These are phyloP conservation scores for Macadamia tetraphylla DNA, from an alignment of 164 flowering plant genomes.

Conservation along the genomic window DNA sequence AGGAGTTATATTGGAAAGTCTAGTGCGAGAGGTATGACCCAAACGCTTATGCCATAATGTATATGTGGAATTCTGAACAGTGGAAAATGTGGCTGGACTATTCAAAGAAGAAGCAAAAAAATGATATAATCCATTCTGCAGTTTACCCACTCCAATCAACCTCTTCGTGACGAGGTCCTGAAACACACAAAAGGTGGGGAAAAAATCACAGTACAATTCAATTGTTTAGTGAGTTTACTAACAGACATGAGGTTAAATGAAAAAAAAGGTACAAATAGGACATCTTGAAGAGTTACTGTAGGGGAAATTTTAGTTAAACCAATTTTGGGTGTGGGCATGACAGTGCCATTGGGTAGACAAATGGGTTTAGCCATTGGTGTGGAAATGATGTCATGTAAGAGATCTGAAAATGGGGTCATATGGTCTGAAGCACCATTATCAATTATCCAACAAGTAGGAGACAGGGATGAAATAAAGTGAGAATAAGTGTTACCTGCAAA, in stretches of 20 bases:
- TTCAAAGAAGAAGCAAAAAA: neutral
- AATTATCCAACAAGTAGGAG: no score
- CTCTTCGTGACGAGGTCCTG: slow-evolving; percentile 8
- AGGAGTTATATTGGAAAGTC: neutral
- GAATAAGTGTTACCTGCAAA: no score
- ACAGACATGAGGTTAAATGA: slow-evolving; percentile 5
- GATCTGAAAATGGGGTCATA: no score
- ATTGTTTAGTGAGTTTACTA: neutral
- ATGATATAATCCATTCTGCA: neutral
- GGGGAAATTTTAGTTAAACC: neutral
- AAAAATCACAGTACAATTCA: slow-evolving; percentile 11
- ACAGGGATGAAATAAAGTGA: no score
- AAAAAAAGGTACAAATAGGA: neutral
- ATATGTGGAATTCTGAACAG: neutral
- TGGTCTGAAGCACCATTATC: no score
- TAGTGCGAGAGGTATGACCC: no score
- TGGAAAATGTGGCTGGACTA: neutral
- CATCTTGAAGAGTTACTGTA: neutral
- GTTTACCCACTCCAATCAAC: slow-evolving; percentile 6
- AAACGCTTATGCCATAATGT: no score
- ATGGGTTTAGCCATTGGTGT: neutral
- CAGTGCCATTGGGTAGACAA: neutral
- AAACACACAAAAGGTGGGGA: slow-evolving; percentile 2
- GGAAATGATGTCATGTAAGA: no score
- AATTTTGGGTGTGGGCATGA: neutral